phyloP scores from a whole-genome alignment of 768 basidiomycete genomes.

The Agrocybe chaxingu region DNA sequence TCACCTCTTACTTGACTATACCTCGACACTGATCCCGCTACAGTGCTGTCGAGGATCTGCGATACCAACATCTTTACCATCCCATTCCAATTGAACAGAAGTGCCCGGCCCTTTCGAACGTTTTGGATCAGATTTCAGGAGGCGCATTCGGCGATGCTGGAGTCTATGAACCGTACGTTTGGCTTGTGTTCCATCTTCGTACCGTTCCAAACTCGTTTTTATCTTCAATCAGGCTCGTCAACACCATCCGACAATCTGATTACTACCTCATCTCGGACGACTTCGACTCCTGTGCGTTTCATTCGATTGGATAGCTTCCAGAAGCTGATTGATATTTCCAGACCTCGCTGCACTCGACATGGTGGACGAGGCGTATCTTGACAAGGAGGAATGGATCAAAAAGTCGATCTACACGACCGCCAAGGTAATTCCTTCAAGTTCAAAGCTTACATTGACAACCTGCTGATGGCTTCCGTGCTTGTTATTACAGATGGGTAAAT shows the following conservation, averaged over 20 bases:
- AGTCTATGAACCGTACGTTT: conserved; percentile 84
- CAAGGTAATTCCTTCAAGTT: conserved; percentile 40
- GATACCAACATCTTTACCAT: conserved; percentile 84
- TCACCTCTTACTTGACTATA: not conserved
- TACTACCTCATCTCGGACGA: conserved; percentile 87
- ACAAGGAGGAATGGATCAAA: conserved; percentile 86
- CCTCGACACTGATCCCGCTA: not conserved
- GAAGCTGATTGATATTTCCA: conserved; percentile 18
- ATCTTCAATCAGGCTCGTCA: conserved; percentile 47
- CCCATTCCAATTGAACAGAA: conserved; percentile 78
- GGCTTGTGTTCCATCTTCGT: not conserved
- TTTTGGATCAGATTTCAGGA: conserved; percentile 69
- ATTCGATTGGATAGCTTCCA: not conserved
- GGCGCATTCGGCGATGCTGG: conserved; percentile 79
- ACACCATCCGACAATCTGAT: conserved; percentile 74
- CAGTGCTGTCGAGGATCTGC: conserved; percentile 78
- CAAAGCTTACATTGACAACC: not conserved
- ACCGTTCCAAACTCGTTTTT: conserved; percentile 14
- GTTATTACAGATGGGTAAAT: conserved; percentile 81
- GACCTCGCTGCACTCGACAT: conserved; percentile 80
- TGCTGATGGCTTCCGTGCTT: not conserved
- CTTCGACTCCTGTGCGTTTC: conserved; percentile 80
- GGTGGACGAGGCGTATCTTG: conserved; percentile 86
- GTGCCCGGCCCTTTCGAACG: conserved; percentile 77
- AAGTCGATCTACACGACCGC: conserved; percentile 85